These are phyloP conservation scores for Croton laevigatus DNA, from an alignment of 441 rosid species.

Conservation along the genomic window DNA sequence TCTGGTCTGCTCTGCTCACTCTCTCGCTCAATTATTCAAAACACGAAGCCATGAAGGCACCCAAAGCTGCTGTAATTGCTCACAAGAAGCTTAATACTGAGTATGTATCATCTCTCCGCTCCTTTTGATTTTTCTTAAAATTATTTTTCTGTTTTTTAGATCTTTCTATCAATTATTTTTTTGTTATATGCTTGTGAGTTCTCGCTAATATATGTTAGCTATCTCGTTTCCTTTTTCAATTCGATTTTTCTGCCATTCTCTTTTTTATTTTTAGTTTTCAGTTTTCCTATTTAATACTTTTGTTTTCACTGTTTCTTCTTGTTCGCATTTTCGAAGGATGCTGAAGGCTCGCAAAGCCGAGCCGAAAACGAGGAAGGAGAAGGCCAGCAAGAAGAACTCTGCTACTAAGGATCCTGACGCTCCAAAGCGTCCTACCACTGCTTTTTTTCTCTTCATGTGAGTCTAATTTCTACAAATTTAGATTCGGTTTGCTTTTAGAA, in stretches of 20 bases:
- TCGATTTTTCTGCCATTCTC: not conserved
- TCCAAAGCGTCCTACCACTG: slow-evolving; percentile 39
- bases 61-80: slow-evolving; percentile 21
- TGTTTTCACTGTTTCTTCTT: not conserved
- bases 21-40: not conserved
- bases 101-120: slow-evolving; percentile 7
- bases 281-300: not conserved
- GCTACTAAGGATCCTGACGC: slow-evolving; percentile 18
- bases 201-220: not conserved
- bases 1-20: not conserved
- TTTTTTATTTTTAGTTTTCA: not conserved
- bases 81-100: slow-evolving; percentile 27
- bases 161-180: no score
- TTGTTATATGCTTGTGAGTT: no score
- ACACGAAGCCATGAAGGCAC: slow-evolving; percentile 29
- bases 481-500: not conserved
- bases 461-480: not conserved
- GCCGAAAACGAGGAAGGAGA: slow-evolving; percentile 12
- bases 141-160: no score
- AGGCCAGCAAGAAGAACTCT: slow-evolving; percentile 8
- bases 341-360: slow-evolving; percentile 26
- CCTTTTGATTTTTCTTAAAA: not conserved
- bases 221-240: not conserved
- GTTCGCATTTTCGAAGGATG: slow-evolving; percentile 20
- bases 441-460: slow-evolving; percentile 39